Percentiles rank a stretch among this genome's conserved stretches.
Conservation (phyloP, 2,329 filamentous ascomycete species). For the Alternaria arbusti region DNA sequence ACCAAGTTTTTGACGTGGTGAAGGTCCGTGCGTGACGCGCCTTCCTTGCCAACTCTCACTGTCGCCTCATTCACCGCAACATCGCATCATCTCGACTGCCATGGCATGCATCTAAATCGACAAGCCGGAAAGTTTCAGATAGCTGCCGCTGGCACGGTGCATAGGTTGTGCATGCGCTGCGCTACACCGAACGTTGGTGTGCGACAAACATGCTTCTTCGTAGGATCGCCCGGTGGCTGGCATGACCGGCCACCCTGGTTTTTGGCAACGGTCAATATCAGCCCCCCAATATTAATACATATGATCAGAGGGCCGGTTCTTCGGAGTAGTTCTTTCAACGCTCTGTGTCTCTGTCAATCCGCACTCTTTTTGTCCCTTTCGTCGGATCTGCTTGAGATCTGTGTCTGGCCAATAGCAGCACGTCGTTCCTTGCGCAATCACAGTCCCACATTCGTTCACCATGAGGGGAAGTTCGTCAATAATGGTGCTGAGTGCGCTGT, state of each 20-base stretch:
- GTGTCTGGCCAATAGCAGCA: conserved; percentile 19
- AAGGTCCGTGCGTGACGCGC: conserved; percentile 14
- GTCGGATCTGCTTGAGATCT: neutral
- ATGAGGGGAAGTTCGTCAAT: conserved; percentile 26
- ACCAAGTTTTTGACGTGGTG: conserved; percentile 1
- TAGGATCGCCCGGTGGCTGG: conserved; percentile 27
- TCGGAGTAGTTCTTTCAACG: conserved; percentile 14
- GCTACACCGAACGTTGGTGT: conserved; percentile 23
- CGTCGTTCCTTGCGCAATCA: conserved; percentile 3
- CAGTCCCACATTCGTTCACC: conserved; percentile 8
- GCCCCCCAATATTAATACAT: conserved; percentile 16
- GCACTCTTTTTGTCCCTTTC: conserved; percentile 5
- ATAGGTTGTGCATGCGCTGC: conserved; percentile 18
- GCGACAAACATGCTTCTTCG: conserved; percentile 36
- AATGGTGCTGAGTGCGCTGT: conserved; percentile 25
- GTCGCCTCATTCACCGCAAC: conserved; percentile 11
- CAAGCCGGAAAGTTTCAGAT: conserved; percentile 19
- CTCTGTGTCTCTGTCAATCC: conserved; percentile 11
- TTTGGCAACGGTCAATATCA: conserved; percentile 5
- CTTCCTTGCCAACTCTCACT: neutral
- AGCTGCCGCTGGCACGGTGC: conserved; percentile 18
- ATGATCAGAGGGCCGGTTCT: conserved; percentile 6
- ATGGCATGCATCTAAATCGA: conserved; percentile 15
- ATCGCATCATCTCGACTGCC: conserved; percentile 8
- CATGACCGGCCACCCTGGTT: conserved; percentile 26